Evolutionary conservation across 2,329 filamentous ascomycete species (phyloP).

Genomic region (Aspergillus tanneri): DNA sequence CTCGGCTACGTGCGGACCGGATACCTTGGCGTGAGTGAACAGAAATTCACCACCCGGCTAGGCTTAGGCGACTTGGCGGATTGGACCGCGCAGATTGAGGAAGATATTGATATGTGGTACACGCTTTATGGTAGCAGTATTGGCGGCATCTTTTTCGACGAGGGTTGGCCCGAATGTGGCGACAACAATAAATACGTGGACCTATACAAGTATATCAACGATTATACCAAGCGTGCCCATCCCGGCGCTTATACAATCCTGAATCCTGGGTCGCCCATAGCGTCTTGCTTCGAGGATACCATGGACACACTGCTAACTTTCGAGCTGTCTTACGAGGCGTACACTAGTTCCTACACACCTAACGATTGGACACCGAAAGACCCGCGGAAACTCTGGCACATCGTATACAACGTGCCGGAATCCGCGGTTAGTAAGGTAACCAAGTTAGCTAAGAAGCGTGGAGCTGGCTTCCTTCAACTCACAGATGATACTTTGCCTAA

Average conservation of each 20-base stretch:
- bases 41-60: constrained; percentile 17
- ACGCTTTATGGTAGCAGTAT: constrained; percentile 24
- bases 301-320: constrained; percentile 36
- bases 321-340: constrained; percentile 26
- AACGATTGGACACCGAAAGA: constrained; percentile 32
- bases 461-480: constrained; percentile 17
- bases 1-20: constrained; percentile 22
- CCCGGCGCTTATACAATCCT: constrained; percentile 18
- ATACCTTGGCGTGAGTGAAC: constrained; percentile 18
- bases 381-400: constrained; percentile 35
- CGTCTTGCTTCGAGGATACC: constrained; percentile 31
- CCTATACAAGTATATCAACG: constrained; percentile 26
- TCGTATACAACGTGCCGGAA: constrained; percentile 30
- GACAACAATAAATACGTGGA: constrained; percentile 27
- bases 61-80: constrained; percentile 16
- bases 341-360: constrained; percentile 20
- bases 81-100: constrained; percentile 19
- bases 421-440: constrained; percentile 8
- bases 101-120: constrained; percentile 22
- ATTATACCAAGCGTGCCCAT: constrained; percentile 19
- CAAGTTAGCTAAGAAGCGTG: constrained; percentile 8
- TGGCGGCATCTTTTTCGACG: constrained; percentile 37
- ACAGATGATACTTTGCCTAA: constrained; percentile 18
- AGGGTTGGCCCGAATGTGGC: constrained; percentile 31
- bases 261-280: constrained; percentile 21